Percentiles rank a stretch among this genome's conserved stretches.
These are phyloP conservation scores for Pholiota microspora DNA, from an alignment of 768 basidiomycete species.

Conservation along the genomic window DNA sequence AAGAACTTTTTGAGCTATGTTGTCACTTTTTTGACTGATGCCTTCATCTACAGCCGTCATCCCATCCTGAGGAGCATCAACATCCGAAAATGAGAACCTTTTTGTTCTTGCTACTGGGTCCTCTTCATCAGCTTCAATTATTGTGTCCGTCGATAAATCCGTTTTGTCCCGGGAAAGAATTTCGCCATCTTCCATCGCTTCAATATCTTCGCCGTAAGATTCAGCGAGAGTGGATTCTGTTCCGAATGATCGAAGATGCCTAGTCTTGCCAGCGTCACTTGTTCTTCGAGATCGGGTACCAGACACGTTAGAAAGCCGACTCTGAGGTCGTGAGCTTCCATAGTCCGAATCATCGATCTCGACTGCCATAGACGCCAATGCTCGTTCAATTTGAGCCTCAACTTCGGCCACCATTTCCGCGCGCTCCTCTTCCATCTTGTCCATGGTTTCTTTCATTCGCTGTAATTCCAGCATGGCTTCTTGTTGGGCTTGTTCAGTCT, in stretches of 20 bases:
- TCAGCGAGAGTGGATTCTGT: slow-evolving; percentile 84
- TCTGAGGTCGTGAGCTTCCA: slow-evolving; percentile 63
- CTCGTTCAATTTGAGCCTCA: slow-evolving; percentile 87
- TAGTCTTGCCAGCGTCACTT: slow-evolving; percentile 56
- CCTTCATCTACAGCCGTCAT: slow-evolving; percentile 87
- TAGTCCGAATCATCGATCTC: slow-evolving; percentile 79
- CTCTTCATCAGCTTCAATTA: slow-evolving; percentile 58
- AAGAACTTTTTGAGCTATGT: slow-evolving; percentile 83
- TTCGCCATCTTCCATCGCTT: slow-evolving; percentile 18
- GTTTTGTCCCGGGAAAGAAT: slow-evolving; percentile 30
- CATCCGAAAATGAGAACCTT: slow-evolving; percentile 72
- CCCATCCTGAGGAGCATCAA: slow-evolving; percentile 66
- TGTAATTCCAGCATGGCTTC: slow-evolving; percentile 81
- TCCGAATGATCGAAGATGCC: slow-evolving; percentile 64
- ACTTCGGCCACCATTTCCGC: slow-evolving; percentile 92
- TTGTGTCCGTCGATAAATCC: slow-evolving; percentile 50
- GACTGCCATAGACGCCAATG: slow-evolving; percentile 81
- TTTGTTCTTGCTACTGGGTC: slow-evolving; percentile 57
- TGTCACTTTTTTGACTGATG: slow-evolving; percentile 81
- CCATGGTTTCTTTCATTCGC: slow-evolving; percentile 82
- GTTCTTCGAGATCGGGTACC: slow-evolving; percentile 54
- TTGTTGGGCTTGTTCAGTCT: slow-evolving; percentile 80
- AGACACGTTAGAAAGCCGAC: slow-evolving; percentile 63
- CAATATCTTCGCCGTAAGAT: slow-evolving; percentile 43
- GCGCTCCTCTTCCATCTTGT: slow-evolving; percentile 84